Base-by-base conservation (phyloP, 192 early-diverging fungal species). In the Backusella tarrabulga region DNA sequence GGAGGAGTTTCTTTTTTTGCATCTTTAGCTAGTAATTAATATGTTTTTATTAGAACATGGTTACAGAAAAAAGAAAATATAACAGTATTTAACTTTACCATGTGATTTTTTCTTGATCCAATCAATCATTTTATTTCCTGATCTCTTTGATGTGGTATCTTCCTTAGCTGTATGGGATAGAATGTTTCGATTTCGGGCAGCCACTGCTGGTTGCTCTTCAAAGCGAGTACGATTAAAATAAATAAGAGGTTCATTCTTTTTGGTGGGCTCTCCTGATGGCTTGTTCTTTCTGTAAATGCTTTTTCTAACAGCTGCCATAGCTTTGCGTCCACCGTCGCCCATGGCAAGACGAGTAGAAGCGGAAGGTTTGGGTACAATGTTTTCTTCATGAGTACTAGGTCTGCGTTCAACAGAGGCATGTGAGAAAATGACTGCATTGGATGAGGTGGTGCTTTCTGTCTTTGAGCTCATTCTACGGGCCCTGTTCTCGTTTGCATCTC, bases 101-200 rank as follows among this genome's bases (percentile, higher is more conserved):
- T 32, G 56, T 52, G 75, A 76, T 52, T 78, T 73, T 70, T 86
- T 83, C 23, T 85, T 83, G 50, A 90, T 83, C 89, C 89, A 90
- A 76, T 84, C 86, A 76, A 87, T 85, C 34, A 90, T 82, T 6
- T 88, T 87, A 66, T 84, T 83, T 0, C 86, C 89, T 4, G 78
- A 35, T 23, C 35, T 67, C 34, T 67, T 78, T 66, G 52, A 36
- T 19, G 21, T 0, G 14, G 17, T 11, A 6, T 41, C 54, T 54
- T 38, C 66, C 40, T 68, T 34, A 44, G 35, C n/a, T 19, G 50
- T 54, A 50, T 66, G 60, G 14, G 34, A 15, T 41, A 54, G 12
- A 40, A 34, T n/a, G 8, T 29, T 74, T 21, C 72, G 72, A 56
- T 66, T 56, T 40, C 35, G 40, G n/a, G 36, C 5, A 40, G 26